These are phyloP conservation scores for Daedaleopsis nitida DNA, from an alignment of 768 basidiomycete genomes.

Conservation along the genomic window DNA sequence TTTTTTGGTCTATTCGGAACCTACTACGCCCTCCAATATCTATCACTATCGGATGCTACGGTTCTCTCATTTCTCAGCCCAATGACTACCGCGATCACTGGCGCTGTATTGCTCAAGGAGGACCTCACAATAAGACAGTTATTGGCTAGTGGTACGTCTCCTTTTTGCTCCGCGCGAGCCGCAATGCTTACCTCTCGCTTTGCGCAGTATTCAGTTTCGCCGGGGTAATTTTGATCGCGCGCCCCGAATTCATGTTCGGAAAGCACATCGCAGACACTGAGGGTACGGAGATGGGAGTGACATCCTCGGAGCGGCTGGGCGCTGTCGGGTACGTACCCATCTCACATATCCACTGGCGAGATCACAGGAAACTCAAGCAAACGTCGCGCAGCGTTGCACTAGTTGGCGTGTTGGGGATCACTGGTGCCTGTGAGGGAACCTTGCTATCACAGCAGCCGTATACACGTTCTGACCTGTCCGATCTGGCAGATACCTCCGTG, in stretches of 20 bases:
- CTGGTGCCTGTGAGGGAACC: slow-evolving; percentile 62
- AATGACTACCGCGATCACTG: slow-evolving; percentile 61
- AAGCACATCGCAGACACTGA: background rate
- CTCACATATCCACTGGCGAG: background rate
- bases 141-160: slow-evolving; percentile 39
- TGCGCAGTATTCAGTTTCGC: slow-evolving; percentile 58
- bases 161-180: background rate
- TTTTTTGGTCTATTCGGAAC: slow-evolving; percentile 72
- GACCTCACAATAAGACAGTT: slow-evolving; percentile 54
- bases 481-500: slow-evolving; percentile 46
- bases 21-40: slow-evolving; percentile 71
- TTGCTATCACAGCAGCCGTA: background rate
- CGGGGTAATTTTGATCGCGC: slow-evolving; percentile 82
- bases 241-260: slow-evolving; percentile 75
- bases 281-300: slow-evolving; percentile 6
- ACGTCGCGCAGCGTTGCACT: slow-evolving; percentile 52
- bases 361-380: background rate
- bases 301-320: slow-evolving; percentile 43
- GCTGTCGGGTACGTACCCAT: slow-evolving; percentile 55
- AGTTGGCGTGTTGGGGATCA: slow-evolving; percentile 61
- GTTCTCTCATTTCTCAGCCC: slow-evolving; percentile 78
- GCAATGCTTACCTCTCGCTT: background rate
- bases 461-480: background rate
- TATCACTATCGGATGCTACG: slow-evolving; percentile 77
- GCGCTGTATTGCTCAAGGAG: slow-evolving; percentile 66